Conservation (phyloP, 192 early-diverging fungal genomes). For the Paraglomus brasilianum region DNA sequence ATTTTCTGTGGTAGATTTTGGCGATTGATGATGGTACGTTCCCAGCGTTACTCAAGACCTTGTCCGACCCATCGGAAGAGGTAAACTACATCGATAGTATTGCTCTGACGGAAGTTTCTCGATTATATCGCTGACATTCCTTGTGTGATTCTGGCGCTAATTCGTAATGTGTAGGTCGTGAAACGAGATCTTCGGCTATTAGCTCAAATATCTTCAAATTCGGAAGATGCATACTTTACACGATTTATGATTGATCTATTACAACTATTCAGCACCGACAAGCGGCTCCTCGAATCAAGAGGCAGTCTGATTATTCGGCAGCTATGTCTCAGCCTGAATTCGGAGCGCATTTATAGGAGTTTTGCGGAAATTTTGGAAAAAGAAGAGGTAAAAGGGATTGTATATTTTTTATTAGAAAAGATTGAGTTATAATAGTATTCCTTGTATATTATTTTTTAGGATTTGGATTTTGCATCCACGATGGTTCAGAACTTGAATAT, state of each 20-base stretch:
- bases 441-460: constrained; percentile 39
- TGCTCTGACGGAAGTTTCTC: neutral
- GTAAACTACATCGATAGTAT: constrained; percentile 36
- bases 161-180: constrained; percentile 62
- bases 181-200: constrained; percentile 88
- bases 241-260: constrained; percentile 90
- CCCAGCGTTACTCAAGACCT: constrained; percentile 81
- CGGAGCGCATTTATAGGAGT: constrained; percentile 86
- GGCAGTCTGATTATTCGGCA: constrained; percentile 93
- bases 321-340: constrained; percentile 84
- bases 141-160: neutral
- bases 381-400: constrained; percentile 63
- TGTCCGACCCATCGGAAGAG: constrained; percentile 93
- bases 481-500: constrained; percentile 99
- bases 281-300: constrained; percentile 82
- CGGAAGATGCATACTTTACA: constrained; percentile 82
- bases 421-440: neutral
- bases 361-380: constrained; percentile 86
- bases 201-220: constrained; percentile 88
- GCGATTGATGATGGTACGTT: constrained; percentile 87
- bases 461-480: constrained; percentile 90
- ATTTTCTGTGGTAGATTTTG: constrained; percentile 57
- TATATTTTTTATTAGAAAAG: neutral
- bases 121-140: neutral
- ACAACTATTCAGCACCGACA: constrained; percentile 85